A percentile compares a stretch with the other conserved stretches of the same genome.
phyloP scores from a whole-genome alignment of 192 early-diverging fungal species.

The Kappamyces sp. region DNA sequence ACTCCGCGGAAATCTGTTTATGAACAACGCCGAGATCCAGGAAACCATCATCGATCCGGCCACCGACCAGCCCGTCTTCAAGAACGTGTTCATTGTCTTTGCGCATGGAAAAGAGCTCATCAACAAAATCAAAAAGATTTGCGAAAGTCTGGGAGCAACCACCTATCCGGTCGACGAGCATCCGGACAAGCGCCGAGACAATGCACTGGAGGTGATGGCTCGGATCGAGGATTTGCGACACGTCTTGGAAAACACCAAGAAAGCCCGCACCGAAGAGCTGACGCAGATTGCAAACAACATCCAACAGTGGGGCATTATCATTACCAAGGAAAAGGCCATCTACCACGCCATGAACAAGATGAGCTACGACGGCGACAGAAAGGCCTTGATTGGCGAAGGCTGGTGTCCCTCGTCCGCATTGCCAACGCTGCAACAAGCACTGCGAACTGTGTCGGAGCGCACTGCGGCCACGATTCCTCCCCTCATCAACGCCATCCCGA shows the following conservation, averaged over 20 bases:
- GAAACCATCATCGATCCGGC: conserved; percentile 89
- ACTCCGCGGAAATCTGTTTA: conserved; percentile 93
- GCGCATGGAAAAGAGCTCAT: conserved; percentile 90
- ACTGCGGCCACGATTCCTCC: conserved; percentile 87
- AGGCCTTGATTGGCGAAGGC: conserved; percentile 94
- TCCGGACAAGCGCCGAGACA: conserved; percentile 78
- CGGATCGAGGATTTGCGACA: conserved; percentile 83
- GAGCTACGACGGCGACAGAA: conserved; percentile 88
- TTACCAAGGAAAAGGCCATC: conserved; percentile 97
- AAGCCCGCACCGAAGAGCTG: conserved; percentile 78
- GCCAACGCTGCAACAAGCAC: conserved; percentile 70
- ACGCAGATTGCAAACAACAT: conserved; percentile 78
- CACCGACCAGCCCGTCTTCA: conserved; percentile 81
- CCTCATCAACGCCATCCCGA: conserved; percentile 79
- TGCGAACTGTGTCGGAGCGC: conserved; percentile 76
- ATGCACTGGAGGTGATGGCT: conserved; percentile 69
- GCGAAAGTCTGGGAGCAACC: conserved; percentile 92
- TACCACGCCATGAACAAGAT: conserved; percentile 96
- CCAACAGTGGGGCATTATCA: conserved; percentile 80
- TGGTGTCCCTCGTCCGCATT: conserved; percentile 93
- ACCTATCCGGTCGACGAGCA: conserved; percentile 83
- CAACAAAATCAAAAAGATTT: conserved; percentile 86
- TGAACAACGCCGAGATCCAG: conserved; percentile 94
- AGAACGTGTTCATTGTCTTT: conserved; percentile 98
- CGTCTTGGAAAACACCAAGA: conserved; percentile 82